phyloP scores from a whole-genome alignment of 306 rosid genomes.

The Carpinus fangiana region DNA sequence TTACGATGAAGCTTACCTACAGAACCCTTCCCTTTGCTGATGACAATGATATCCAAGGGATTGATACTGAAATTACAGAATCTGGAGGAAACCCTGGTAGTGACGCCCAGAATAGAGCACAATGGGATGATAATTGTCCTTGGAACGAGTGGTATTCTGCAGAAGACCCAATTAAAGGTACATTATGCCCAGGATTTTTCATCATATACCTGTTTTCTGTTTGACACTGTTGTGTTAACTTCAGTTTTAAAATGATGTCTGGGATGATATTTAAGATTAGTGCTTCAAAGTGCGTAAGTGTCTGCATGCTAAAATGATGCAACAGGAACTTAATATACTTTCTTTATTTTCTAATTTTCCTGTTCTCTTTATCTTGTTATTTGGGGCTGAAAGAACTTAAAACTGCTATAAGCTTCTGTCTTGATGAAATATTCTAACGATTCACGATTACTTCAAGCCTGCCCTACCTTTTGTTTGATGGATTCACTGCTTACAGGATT shows the following conservation, averaged over 20 bases:
- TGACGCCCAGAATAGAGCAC: slow-evolving; percentile 55
- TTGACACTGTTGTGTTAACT: slow-evolving; percentile 9
- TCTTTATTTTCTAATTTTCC: not conserved
- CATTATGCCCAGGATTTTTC: slow-evolving; percentile 4
- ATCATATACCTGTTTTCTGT: slow-evolving; percentile 9
- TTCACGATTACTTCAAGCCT: slow-evolving; percentile 23
- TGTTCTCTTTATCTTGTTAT: not conserved
- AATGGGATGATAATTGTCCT: slow-evolving; percentile 95
- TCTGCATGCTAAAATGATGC: not conserved
- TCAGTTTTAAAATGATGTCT: not conserved
- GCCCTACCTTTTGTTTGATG: slow-evolving; percentile 33
- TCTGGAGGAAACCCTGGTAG: slow-evolving; percentile 45
- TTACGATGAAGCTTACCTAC: slow-evolving; percentile 91
- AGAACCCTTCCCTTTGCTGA: slow-evolving; percentile 76
- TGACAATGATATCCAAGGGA: slow-evolving; percentile 49
- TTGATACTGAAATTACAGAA: slow-evolving; percentile 43
- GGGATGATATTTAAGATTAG: not conserved
- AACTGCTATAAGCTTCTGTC: not conserved
- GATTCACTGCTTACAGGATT: slow-evolving; percentile 67
- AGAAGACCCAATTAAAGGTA: slow-evolving; percentile 96
- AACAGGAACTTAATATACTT: not conserved
- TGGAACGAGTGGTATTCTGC: slow-evolving; percentile 99
- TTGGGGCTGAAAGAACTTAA: not conserved
- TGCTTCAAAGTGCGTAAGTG: not conserved
- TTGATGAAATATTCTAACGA: slow-evolving; percentile 29